phyloP scores from a whole-genome alignment of 23 red algal species.

The Gracilaria domingensis region DNA sequence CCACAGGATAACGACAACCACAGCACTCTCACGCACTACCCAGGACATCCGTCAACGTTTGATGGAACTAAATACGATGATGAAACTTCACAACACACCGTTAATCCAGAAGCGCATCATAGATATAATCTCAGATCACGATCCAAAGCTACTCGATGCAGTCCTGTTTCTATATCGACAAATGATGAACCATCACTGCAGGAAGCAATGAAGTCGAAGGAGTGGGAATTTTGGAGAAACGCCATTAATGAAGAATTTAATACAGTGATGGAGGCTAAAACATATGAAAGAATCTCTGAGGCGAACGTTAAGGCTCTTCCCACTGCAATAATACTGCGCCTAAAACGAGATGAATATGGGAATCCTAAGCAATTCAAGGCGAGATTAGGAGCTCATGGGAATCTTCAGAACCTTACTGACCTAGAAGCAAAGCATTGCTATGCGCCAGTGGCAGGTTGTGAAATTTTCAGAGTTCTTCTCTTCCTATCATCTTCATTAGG shows the following conservation, averaged over 20 bases:
- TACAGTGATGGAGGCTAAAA: neutral
- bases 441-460: neutral
- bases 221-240: slow-evolving; percentile 32
- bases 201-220: neutral
- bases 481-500: neutral
- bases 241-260: slow-evolving; percentile 46
- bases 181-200: slow-evolving; percentile 14
- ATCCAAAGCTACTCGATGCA: neutral
- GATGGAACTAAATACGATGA: neutral
- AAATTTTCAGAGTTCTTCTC: slow-evolving; percentile 18
- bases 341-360: slow-evolving; percentile 55
- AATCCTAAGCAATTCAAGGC: slow-evolving; percentile 20
- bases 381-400: slow-evolving; percentile 35
- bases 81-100: neutral
- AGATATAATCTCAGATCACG: neutral
- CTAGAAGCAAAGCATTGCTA: slow-evolving; percentile 4
- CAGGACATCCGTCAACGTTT: slow-evolving; percentile 13
- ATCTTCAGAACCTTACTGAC: slow-evolving; percentile 6
- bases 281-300: neutral
- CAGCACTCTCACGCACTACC: slow-evolving; percentile 1
- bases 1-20: too few species aligned
- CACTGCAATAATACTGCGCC: slow-evolving; percentile 25
- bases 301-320: neutral
- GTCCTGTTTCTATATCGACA: neutral
- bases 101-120: neutral